phyloP scores from a whole-genome alignment of 1,284 basidiomycete species.

The Sporisorium reilianum region DNA sequence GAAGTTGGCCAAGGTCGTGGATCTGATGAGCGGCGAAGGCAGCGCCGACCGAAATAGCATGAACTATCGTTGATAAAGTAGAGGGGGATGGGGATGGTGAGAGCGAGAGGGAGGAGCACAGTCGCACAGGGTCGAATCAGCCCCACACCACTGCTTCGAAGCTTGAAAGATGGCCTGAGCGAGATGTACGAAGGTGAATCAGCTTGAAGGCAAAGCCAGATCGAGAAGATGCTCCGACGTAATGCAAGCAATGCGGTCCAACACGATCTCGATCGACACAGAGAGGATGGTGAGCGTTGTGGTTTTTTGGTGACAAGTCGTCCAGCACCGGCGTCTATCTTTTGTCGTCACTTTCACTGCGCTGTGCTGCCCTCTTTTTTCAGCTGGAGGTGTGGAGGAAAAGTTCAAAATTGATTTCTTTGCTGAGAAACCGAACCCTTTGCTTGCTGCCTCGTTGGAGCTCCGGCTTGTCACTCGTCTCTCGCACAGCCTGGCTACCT shows the following conservation, averaged over 20 bases:
- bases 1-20: neutral
- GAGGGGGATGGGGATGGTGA: constrained; percentile 5
- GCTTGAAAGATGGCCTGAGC: neutral
- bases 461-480: too few relatives aligned
- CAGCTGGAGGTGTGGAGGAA: constrained; percentile 26
- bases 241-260: neutral
- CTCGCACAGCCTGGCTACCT: too few relatives aligned
- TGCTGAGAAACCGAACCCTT: constrained; percentile 26
- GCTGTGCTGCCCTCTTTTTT: constrained; percentile 6
- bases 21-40: constrained; percentile 23
- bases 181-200: neutral
- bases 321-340: neutral
- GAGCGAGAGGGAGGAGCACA: neutral
- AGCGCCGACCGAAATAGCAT: constrained; percentile 39
- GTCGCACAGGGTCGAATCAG: too few relatives aligned
- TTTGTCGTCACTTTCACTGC: neutral
- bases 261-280: constrained; percentile 27
- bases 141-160: neutral
- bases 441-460: too few relatives aligned
- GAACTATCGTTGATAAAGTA: constrained; percentile 10
- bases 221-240: neutral
- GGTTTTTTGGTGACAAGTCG: neutral
- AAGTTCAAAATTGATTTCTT: constrained; percentile 14
- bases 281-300: neutral
- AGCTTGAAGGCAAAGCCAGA: neutral